Percentiles rank a stretch among this genome's conserved stretches.
Evolutionary conservation across 2,329 filamentous ascomycete species (phyloP).

Genomic region (Aspergillus sp.): DNA sequence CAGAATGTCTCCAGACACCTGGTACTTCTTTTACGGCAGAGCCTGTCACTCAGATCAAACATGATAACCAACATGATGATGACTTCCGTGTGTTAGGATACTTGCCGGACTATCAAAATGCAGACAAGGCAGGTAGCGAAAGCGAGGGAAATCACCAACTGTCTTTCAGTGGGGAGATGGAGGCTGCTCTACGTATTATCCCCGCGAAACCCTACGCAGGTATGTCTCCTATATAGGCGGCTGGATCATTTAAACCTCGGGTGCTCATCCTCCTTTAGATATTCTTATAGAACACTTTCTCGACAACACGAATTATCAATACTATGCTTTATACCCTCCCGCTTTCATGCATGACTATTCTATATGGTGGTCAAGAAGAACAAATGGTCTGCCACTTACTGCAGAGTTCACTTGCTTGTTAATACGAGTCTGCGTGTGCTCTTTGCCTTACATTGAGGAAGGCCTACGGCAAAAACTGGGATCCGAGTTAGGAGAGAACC

Average conservation of each 20-base stretch:
- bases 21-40: slow-evolving; percentile 1
- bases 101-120: slow-evolving; percentile 14
- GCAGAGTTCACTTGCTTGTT: slow-evolving; percentile 54
- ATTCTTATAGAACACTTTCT: slow-evolving; percentile 54
- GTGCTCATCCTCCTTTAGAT: slow-evolving; percentile 38
- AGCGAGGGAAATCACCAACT: slow-evolving; percentile 10
- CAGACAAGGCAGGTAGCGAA: neutral
- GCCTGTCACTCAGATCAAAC: neutral
- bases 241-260: neutral
- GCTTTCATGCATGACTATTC: slow-evolving; percentile 52
- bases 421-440: slow-evolving; percentile 52
- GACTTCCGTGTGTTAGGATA: slow-evolving; percentile 27
- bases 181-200: slow-evolving; percentile 35
- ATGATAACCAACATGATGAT: slow-evolving; percentile 6
- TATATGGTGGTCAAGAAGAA: slow-evolving; percentile 51
- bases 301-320: slow-evolving; percentile 51
- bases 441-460: slow-evolving; percentile 48
- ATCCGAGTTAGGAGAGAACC: slow-evolving; percentile 48
- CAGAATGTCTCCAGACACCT: neutral
- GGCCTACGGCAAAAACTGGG: slow-evolving; percentile 48
- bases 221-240: slow-evolving; percentile 18
- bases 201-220: slow-evolving; percentile 47
- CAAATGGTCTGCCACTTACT: slow-evolving; percentile 39
- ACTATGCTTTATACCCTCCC: slow-evolving; percentile 53
- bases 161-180: slow-evolving; percentile 36